These are phyloP conservation scores for Chrysophaeum taylorii DNA, from an alignment of 352 stramenopile genomes.

Conservation along the genomic window DNA sequence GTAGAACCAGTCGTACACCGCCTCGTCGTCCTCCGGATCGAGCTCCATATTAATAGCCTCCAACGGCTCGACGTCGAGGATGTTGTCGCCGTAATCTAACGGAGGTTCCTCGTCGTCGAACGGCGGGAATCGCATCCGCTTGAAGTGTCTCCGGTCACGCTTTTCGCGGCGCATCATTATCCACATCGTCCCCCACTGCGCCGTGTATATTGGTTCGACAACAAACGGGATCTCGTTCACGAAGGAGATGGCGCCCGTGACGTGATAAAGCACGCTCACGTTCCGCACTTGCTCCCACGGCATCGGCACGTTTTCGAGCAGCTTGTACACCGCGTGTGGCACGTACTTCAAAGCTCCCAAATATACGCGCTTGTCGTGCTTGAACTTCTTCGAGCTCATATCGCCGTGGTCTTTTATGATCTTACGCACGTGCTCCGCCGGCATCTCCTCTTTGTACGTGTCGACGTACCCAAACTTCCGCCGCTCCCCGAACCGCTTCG, in stretches of 20 bases:
- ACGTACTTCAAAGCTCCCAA: slow-evolving; percentile 99
- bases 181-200: slow-evolving; percentile 99
- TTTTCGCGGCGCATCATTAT: slow-evolving; percentile 99
- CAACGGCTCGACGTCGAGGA: slow-evolving; percentile 90
- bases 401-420: slow-evolving; percentile 99
- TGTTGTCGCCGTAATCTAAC: slow-evolving; percentile 88
- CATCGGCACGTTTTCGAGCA: slow-evolving; percentile 99
- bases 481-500: slow-evolving; percentile 84
- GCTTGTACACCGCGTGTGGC: slow-evolving; percentile 96
- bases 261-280: slow-evolving; percentile 97
- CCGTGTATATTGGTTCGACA: slow-evolving; percentile 97
- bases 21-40: slow-evolving; percentile 66
- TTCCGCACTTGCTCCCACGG: slow-evolving; percentile 98
- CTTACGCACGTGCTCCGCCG: slow-evolving; percentile 93
- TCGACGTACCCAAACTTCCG: slow-evolving; percentile 83
- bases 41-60: slow-evolving; percentile 93
- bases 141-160: slow-evolving; percentile 95
- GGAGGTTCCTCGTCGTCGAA: slow-evolving; percentile 98
- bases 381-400: slow-evolving; percentile 98
- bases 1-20: slow-evolving; percentile 95
- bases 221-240: slow-evolving; percentile 98
- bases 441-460: slow-evolving; percentile 61
- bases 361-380: slow-evolving; percentile 96
- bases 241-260: slow-evolving; percentile 98
- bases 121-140: slow-evolving; percentile 97